phyloP scores from a whole-genome alignment of 2,329 filamentous ascomycete species.

The Allantophomopsis cytisporea region DNA sequence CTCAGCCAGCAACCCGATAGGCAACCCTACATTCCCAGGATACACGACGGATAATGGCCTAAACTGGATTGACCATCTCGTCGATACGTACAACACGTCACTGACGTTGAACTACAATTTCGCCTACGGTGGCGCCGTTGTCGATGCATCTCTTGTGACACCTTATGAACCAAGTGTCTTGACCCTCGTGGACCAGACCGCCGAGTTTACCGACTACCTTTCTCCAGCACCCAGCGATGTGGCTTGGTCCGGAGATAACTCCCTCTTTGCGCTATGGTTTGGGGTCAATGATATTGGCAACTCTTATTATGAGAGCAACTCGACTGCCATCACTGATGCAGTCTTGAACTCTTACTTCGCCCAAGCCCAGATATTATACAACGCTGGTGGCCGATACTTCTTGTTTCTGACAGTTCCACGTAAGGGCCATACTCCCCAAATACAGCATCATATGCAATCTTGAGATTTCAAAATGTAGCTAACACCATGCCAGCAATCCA shows the following conservation, averaged over 20 bases:
- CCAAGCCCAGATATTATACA: conserved; percentile 31
- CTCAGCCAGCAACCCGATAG: conserved; percentile 21
- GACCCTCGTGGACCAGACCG: conserved; percentile 23
- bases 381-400: conserved; percentile 41
- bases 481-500: too few relatives aligned
- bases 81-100: conserved; percentile 27
- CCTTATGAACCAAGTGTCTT: conserved; percentile 22
- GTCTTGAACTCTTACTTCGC: conserved; percentile 27
- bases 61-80: conserved; percentile 40
- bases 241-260: conserved; percentile 21
- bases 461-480: too few relatives aligned
- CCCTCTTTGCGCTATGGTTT: conserved; percentile 35
- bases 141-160: conserved; percentile 21
- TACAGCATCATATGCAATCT: too few relatives aligned
- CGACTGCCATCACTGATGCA: conserved; percentile 17
- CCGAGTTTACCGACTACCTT: conserved; percentile 24
- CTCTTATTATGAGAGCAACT: conserved; percentile 21
- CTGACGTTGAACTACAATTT: conserved; percentile 34
- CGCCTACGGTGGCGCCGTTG: conserved; percentile 30
- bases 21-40: conserved; percentile 25
- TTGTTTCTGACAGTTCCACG: conserved; percentile 44
- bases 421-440: conserved; percentile 13
- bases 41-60: conserved; percentile 29
- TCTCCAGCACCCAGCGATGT: conserved; percentile 10
- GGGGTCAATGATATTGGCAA: conserved; percentile 43